Evolutionary conservation across 768 basidiomycete species (phyloP).

Genomic region (Leccinum fibrillosum): DNA sequence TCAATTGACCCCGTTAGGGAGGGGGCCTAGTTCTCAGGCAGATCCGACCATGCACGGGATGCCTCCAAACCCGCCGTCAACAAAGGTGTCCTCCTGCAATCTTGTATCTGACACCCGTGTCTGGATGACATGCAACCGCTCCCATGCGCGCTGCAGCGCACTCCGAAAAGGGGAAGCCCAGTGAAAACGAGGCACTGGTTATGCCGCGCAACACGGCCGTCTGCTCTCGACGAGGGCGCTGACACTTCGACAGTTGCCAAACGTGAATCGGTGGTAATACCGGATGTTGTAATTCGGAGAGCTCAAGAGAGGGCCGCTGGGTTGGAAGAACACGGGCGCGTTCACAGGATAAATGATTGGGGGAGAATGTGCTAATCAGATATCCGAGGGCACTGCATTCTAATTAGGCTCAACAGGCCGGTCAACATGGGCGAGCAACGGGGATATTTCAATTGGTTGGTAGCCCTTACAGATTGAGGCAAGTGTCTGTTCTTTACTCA

Average conservation of each 20-base stretch:
- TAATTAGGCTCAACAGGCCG: constrained; percentile 35
- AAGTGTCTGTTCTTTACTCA: constrained; percentile 29
- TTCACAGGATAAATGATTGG: constrained; percentile 27
- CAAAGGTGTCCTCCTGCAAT: constrained; percentile 7
- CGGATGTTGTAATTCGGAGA: constrained; percentile 3
- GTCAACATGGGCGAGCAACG: constrained; percentile 12
- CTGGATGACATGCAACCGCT: constrained; percentile 16
- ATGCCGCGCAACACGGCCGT: constrained; percentile 3
- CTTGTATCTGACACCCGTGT: constrained; percentile 14
- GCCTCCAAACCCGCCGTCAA: constrained; percentile 12
- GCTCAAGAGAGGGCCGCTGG: constrained; percentile 21
- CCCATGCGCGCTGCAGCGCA: constrained; percentile 3
- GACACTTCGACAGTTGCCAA: not conserved
- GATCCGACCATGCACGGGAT: constrained; percentile 24
- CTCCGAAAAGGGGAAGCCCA: constrained; percentile 7
- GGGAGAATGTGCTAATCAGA: constrained; percentile 29
- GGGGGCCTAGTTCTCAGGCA: constrained; percentile 25
- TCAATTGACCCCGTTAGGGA: constrained; percentile 17
- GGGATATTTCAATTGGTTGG: constrained; percentile 16
- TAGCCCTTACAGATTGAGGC: constrained; percentile 22
- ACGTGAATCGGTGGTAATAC: constrained; percentile 10
- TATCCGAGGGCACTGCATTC: constrained; percentile 37
- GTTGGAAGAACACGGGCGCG: constrained; percentile 18
- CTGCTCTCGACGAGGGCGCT: constrained; percentile 4
- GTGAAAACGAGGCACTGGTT: constrained; percentile 1